A percentile compares a stretch with the other conserved stretches of the same genome.
These are phyloP conservation scores for Vaccinium vitisidaea DNA, from an alignment of 148 eudicot species.

Conservation along the genomic window DNA sequence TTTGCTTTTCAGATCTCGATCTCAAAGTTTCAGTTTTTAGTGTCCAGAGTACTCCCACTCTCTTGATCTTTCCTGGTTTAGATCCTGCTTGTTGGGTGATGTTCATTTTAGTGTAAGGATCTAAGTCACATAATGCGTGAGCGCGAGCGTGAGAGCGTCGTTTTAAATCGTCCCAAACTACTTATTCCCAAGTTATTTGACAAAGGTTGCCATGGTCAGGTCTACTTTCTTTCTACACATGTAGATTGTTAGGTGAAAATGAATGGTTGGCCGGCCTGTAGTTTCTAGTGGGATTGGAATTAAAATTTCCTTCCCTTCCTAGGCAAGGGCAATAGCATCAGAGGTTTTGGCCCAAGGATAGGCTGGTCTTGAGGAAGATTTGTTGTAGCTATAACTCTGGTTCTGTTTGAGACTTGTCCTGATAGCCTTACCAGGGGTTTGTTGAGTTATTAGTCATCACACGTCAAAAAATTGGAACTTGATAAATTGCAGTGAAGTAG, in stretches of 20 bases:
- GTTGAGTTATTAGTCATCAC: not conserved
- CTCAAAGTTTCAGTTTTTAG: not conserved
- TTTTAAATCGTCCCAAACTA: no score
- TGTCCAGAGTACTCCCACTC: not conserved
- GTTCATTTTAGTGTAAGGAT: not conserved
- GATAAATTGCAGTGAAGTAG: not conserved
- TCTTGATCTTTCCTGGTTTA: not conserved
- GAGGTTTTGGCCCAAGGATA: not conserved
- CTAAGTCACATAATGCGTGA: no score
- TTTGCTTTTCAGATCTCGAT: conserved; percentile 24
- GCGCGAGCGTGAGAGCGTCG: no score
- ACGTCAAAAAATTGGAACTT: not conserved
- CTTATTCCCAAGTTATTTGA: no score
- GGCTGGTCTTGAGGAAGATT: not conserved
- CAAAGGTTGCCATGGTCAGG: not conserved
- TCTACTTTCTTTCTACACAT: not conserved
- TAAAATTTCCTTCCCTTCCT: not conserved
- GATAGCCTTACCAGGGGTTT: not conserved
- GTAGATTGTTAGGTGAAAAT: not conserved
- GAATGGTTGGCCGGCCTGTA: not conserved
- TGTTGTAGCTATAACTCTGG: not conserved
- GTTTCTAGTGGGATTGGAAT: not conserved
- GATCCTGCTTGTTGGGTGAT: conserved; percentile 7
- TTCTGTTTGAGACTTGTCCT: not conserved
- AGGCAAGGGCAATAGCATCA: not conserved